phyloP scores from a whole-genome alignment of 805 yeast species.

The Wickerhamiella brachini region DNA sequence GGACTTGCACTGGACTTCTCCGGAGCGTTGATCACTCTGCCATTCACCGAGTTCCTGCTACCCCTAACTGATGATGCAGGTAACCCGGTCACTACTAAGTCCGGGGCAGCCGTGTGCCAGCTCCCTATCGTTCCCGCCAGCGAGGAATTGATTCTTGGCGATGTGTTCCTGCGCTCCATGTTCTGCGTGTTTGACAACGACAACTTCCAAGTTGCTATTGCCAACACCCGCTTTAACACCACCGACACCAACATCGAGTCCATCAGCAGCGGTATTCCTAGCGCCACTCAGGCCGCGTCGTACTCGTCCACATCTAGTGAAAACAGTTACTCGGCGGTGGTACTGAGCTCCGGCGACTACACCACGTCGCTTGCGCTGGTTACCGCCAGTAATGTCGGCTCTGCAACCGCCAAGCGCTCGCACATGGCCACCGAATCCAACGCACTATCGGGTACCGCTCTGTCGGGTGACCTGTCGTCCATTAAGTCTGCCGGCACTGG shows the following conservation, averaged over 20 bases:
- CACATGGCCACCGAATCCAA: no score
- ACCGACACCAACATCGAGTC: constrained; percentile 4
- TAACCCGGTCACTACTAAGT: no score
- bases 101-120: constrained; percentile 18
- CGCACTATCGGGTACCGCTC: no score
- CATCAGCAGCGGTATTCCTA: constrained; percentile 9
- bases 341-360: neutral
- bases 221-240: constrained; percentile 27
- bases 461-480: no score
- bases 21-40: constrained; percentile 37
- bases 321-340: neutral
- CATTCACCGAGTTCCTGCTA: constrained; percentile 22
- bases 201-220: constrained; percentile 40
- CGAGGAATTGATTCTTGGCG: constrained; percentile 39
- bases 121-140: constrained; percentile 14
- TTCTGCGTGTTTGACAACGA: constrained; percentile 61
- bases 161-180: constrained; percentile 46
- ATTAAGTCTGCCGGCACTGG: no score
- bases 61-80: constrained; percentile 14
- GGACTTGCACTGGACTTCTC: constrained; percentile 35
- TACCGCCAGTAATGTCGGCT: neutral
- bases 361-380: neutral
- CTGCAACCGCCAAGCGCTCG: no score
- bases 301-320: constrained; percentile 10
- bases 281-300: constrained; percentile 18